phyloP scores from a whole-genome alignment of 2,329 filamentous ascomycete species.

The Trichoderma gracile region DNA sequence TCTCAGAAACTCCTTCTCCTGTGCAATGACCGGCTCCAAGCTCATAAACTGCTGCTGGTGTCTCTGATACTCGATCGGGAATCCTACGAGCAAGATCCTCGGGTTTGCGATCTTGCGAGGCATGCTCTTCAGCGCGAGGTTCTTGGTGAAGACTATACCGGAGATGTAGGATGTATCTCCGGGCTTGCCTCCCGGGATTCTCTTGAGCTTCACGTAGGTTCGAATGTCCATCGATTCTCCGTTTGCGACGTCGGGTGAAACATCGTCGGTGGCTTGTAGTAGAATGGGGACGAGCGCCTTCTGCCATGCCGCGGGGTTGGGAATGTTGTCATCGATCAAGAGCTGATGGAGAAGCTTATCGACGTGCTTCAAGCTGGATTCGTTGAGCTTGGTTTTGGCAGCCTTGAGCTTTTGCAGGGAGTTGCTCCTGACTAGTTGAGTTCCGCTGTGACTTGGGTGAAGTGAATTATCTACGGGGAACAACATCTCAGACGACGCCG shows the following conservation, averaged over 20 bases:
- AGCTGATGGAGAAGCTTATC: conserved; percentile 82
- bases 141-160: conserved; percentile 96
- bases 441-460: conserved; percentile 45
- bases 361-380: conserved; percentile 85
- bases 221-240: conserved; percentile 97
- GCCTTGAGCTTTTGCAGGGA: conserved; percentile 75
- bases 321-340: conserved; percentile 72
- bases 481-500: conserved; percentile 54
- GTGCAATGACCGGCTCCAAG: conserved; percentile 90
- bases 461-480: conserved; percentile 49
- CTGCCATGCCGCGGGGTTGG: conserved; percentile 78
- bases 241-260: conserved; percentile 84
- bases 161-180: conserved; percentile 96
- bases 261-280: conserved; percentile 87
- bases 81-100: conserved; percentile 88
- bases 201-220: conserved; percentile 96
- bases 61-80: conserved; percentile 92
- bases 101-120: conserved; percentile 79
- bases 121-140: conserved; percentile 95
- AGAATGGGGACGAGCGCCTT: conserved; percentile 88
- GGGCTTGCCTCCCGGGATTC: conserved; percentile 86
- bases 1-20: conserved; percentile 89
- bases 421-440: conserved; percentile 70
- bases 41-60: conserved; percentile 91
- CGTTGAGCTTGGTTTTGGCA: conserved; percentile 80